Base-by-base conservation (phyloP, 2,329 filamentous ascomycete genomes). In the Tolypocladium inflatum region DNA sequence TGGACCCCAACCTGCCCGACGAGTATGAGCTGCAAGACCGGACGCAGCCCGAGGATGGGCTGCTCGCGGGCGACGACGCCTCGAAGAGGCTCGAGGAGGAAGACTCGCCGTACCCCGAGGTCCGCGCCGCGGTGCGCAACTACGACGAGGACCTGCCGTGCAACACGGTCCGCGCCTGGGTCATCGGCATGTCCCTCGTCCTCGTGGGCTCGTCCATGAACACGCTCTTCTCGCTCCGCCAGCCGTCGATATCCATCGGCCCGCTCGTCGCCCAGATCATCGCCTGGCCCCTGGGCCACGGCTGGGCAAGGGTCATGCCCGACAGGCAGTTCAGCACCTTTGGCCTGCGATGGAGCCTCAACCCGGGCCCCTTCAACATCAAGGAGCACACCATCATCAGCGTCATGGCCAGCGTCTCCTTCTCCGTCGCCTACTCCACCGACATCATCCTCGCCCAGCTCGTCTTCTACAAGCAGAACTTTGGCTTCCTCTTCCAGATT, bases 361-460 rank as follows among this genome's bases (percentile, higher is more conserved):
- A 88, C 58, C 84, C 85, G 0, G 84, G 84, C 0, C 85, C 85
- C 1, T 89, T 89, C 71, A 89, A 87, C 65, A 78, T 86, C 68
- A 89, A 89, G 69, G 86, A 89, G 66, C 86, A 88, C 67, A 73
- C 83, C 48, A 80, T 89, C 60, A 87, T 89, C 58, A 82, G 85
- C 21, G 82, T 87, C 63, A 87, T 87, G 83, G 86, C 88, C 19
- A 84, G 87, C 66, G 85, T 89, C 7, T 85, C 86, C 6, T 88
- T 89, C 62, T 85, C 75, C 55, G 84, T 80, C 7, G 85, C 87
- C 4, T 91, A 91, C 64, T 86, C 87, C 1, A 90, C 87, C 1
- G 88, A 91, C 63, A 86, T 90, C 37, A 81, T 91, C 51, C 76
- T 90, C 2, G 87, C 87, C 0, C 87, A 90, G 71, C 73, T 83